These are phyloP conservation scores for Solanum virginianum DNA, from an alignment of 257 asterid genomes.

Conservation along the genomic window DNA sequence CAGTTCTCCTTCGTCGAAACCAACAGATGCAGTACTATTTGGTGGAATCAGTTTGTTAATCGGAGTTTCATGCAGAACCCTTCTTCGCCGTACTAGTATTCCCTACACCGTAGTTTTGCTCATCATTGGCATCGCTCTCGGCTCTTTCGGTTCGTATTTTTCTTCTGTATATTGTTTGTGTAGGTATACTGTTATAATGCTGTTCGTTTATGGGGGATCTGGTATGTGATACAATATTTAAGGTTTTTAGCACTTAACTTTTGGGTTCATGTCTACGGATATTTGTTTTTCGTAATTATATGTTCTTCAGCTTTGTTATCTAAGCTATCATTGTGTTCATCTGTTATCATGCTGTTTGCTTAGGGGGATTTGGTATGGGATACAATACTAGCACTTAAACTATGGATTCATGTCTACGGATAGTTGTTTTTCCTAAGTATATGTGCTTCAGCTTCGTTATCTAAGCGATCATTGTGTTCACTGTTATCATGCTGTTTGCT, in stretches of 20 bases:
- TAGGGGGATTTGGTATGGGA: no score
- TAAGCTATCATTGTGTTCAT: no score
- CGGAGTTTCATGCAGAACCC: neutral
- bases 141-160: neutral
- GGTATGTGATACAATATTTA: neutral
- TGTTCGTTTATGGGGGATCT: neutral
- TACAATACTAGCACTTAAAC: no score
- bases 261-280: neutral
- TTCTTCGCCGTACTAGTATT: neutral
- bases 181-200: neutral
- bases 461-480: neutral
- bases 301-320: no score
- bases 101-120: constrained; percentile 1
- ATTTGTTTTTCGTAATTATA: neutral
- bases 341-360: no score
- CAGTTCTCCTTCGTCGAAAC: neutral
- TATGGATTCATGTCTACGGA: no score
- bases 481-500: neutral
- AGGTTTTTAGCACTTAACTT: no score
- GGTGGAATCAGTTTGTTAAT: neutral
- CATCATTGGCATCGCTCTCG: neutral
- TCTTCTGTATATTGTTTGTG: neutral
- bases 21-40: constrained; percentile 1
- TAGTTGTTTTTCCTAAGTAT: no score
- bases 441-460: neutral